A percentile compares a stretch with the other conserved stretches of the same genome.
phyloP scores from a whole-genome alignment of 345 rosid genomes.

The Linum tenue region DNA sequence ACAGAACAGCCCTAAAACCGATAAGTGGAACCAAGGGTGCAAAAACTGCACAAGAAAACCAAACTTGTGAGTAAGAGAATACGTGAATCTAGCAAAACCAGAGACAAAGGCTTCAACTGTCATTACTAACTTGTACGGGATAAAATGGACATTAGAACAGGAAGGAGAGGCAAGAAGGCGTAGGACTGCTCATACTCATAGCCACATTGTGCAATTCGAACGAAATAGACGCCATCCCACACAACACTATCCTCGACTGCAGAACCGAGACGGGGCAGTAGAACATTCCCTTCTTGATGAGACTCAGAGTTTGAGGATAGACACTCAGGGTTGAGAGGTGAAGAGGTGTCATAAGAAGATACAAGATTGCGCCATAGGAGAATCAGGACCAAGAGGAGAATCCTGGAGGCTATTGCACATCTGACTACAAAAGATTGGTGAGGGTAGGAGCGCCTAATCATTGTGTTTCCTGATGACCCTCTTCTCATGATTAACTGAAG shows the following conservation, averaged over 20 bases:
- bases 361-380: constrained; percentile 58
- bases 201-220: constrained; percentile 74
- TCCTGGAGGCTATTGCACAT: constrained; percentile 47
- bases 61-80: neutral
- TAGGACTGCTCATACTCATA: constrained; percentile 89
- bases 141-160: constrained; percentile 40
- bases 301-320: constrained; percentile 17
- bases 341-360: constrained; percentile 80
- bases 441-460: neutral
- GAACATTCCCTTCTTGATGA: constrained; percentile 12
- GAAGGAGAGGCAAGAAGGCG: constrained; percentile 85
- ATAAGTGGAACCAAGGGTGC: constrained; percentile 61
- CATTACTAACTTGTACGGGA: constrained; percentile 51
- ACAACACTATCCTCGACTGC: constrained; percentile 50
- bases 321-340: constrained; percentile 52
- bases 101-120: neutral
- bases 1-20: constrained; percentile 76
- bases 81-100: neutral
- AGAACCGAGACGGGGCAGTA: constrained; percentile 30
- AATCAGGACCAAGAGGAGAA: constrained; percentile 42
- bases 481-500: neutral
- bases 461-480: neutral
- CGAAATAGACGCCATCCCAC: constrained; percentile 84
- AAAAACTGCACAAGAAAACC: constrained; percentile 34
- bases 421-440: constrained; percentile 32